These are phyloP conservation scores for Ceratobasidium sp. DNA, from an alignment of 1,284 basidiomycete species.

Conservation along the genomic window DNA sequence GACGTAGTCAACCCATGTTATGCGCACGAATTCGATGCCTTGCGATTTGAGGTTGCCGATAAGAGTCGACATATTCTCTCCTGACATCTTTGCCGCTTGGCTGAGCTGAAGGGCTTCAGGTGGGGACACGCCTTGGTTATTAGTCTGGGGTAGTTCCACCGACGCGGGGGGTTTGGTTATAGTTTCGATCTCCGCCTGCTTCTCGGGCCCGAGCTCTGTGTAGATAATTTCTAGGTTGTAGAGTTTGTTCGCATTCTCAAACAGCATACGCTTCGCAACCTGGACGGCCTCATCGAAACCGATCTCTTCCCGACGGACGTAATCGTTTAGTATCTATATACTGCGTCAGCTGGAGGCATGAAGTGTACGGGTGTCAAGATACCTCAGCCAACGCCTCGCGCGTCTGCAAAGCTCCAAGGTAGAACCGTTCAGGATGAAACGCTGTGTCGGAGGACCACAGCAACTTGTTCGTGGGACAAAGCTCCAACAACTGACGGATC, in stretches of 20 bases:
- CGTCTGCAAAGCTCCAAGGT: constrained; percentile 73
- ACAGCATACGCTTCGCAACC: constrained; percentile 67
- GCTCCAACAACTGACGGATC: constrained; percentile 73
- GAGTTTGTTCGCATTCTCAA: constrained; percentile 70
- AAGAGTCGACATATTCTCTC: not conserved
- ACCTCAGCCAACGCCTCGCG: constrained; percentile 73
- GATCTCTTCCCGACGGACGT: constrained; percentile 63
- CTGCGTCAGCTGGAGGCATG: no score
- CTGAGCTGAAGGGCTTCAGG: no score
- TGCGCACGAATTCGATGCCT: constrained; percentile 62
- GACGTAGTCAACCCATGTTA: constrained; percentile 72
- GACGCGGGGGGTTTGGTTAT: no score
- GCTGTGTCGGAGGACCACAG: constrained; percentile 74
- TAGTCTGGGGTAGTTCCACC: no score
- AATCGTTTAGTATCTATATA: constrained; percentile 66
- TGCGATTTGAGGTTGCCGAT: constrained; percentile 8
- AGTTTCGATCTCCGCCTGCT: no score
- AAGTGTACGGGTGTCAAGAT: constrained; percentile 38
- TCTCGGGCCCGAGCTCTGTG: constrained; percentile 8
- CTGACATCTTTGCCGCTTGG: no score
- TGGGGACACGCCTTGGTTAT: no score
- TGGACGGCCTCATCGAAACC: constrained; percentile 64
- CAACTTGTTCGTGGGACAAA: constrained; percentile 81
- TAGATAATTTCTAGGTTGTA: constrained; percentile 65
- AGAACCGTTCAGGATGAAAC: constrained; percentile 82